Base-by-base conservation (phyloP, 768 basidiomycete species). In the Lactifluus pinguis region DNA sequence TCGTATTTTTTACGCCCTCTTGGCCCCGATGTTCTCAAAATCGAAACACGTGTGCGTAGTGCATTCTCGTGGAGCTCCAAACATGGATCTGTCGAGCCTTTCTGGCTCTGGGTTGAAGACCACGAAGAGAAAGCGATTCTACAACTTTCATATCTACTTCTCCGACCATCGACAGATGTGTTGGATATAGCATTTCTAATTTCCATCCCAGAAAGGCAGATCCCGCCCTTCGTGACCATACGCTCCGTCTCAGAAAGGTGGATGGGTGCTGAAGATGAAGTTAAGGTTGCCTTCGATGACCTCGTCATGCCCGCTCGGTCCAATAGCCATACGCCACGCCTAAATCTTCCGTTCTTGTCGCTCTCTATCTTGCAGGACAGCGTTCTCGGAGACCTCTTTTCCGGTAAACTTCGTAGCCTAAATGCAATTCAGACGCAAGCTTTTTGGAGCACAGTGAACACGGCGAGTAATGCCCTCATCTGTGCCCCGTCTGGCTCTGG, bases 101-200 rank as follows among this genome's bases (percentile, higher is more conserved):
- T 98, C 74, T 98, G 92, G 86, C 72, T 99, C 34, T 98, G 97
- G 97, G 76, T 97, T 3, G 94, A 98, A 74, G 92, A 95, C 68
- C 79, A 86, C 41, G 80, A 87, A 38, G 87, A 84, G n/a, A 65
- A 80, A n/a, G 80, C 80, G 41, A 95, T 98, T 67, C 80, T 94
- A 11, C 94, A 95, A 69, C 79, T 88, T 55, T 76, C 84, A 0
- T 84, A 88, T 67, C 73, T 95, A 29, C 67, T 84, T 38, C 82
- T 98, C 63, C 85, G 87, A 48, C 80, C 83, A 63, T 77, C 80
- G 17, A 89, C 87, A 1, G 74, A 79, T 0, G 51, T 68, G 4
- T 62, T 94, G 38, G 76, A 85, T 41, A 74, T 86, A 36, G 85
- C 91, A 53, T 98, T 98, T 68, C 76, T 91, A 49, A 84, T 98